Evolutionary conservation across 1,284 basidiomycete species (phyloP), one percentile per base, ranked within the genome.

Genomic region (Cystobasidium pallidum): DNA sequence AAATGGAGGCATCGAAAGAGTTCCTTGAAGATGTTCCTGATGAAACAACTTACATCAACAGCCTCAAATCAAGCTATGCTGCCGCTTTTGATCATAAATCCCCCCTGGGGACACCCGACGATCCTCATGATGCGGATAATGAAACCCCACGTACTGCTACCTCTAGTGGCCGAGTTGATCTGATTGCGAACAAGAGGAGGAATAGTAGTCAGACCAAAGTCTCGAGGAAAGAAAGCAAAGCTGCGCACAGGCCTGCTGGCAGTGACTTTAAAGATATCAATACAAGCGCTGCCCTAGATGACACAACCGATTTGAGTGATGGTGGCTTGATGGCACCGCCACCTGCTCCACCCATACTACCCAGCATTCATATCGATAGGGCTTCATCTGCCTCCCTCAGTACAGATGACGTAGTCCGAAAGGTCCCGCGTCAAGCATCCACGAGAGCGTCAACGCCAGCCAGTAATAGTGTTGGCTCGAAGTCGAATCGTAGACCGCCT

Each of bases 1-100:
- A 52, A 24, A 71, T 71, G 68, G 61, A 63, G 17, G 68, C 68
- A 21, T 71, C 68, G 7, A 63, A 21, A 47, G 68, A 71, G 21
- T 71, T 71, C 34, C 21, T 71, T 19, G 68, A 71, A 11, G 61
- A 64, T 47, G 17, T 63, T 15, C 30, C 32, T n/a, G 26, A 71
- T 55, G 58, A 51, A 32, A 11, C n/a, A 13, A 30, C 47, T 24
- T 71, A 52, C 51, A 58, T 57, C 15, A 21, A 41, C 15, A 45
- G 17, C 24, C 32, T 66, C 3, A 45, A 66, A 30, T 54, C 49
- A 32, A 39, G 47, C 28, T 66, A 55, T 66, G 64, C 51, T 41
- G 7, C 64, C 30, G 28, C 51, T 39, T 57, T 66, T 36, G 39
- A 57, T 28, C 51, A 54, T 54, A 36, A 49, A n/a, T 49, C 28